Evolutionary conservation across 1,139 yeast species (phyloP).

Genomic region (Candida sojae): DNA sequence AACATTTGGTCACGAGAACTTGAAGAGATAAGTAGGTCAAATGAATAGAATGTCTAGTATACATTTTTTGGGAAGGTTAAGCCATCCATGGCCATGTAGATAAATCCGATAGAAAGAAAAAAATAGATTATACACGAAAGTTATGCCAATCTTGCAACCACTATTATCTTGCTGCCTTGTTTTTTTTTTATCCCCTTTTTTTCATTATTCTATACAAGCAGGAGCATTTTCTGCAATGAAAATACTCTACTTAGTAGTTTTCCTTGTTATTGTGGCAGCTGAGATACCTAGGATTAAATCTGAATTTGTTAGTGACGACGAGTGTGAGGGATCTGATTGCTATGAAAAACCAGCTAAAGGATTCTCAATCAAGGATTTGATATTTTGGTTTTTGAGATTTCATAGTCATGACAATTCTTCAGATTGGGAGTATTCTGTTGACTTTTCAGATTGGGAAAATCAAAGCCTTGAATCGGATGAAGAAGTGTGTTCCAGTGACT

Average conservation of each 20-base stretch:
- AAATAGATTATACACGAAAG: not conserved
- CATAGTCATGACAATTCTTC: not conserved
- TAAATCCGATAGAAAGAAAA: not conserved
- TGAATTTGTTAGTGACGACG: constrained; percentile 2
- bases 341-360: constrained; percentile 7
- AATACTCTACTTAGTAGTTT: not conserved
- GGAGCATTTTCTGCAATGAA: not conserved
- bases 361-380: constrained; percentile 4
- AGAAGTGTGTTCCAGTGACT: not conserved
- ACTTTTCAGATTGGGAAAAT: not conserved
- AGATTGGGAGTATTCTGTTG: not conserved
- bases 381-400: constrained; percentile 1
- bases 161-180: not conserved
- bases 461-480: not conserved
- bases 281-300: constrained; percentile 1
- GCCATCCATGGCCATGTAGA: not conserved
- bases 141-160: constrained; percentile 4
- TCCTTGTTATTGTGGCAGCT: not conserved
- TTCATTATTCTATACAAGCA: not conserved
- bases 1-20: constrained; percentile 62
- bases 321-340: not conserved
- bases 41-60: not conserved
- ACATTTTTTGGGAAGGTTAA: not conserved
- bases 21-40: constrained; percentile 15
- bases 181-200: not conserved